These are phyloP conservation scores for Xylaria sp. DNA, from an alignment of 495 filamentous ascomycete species.

Conservation along the genomic window DNA sequence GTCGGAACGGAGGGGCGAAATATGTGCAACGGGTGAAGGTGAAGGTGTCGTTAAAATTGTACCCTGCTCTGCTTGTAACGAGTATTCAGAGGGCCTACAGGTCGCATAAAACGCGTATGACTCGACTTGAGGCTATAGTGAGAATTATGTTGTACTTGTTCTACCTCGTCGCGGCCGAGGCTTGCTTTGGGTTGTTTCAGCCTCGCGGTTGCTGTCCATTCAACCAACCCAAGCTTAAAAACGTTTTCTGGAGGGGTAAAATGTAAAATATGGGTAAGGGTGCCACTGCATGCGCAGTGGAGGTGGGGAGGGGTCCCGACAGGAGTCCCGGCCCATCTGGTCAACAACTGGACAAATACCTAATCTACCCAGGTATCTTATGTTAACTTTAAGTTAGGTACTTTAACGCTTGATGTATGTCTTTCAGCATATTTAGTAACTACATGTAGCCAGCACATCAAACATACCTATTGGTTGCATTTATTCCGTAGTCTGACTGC, in stretches of 20 bases:
- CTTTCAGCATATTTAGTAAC: no score
- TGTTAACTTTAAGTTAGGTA: no score
- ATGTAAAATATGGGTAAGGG: neutral
- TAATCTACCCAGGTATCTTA: no score
- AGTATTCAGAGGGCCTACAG: neutral
- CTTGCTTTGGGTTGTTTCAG: constrained; percentile 30
- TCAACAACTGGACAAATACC: no score
- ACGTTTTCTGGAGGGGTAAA: constrained; percentile 33
- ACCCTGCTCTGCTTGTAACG: neutral
- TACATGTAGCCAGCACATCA: no score
- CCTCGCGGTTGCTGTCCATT: constrained; percentile 24
- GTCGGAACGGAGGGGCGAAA: neutral
- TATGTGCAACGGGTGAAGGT: no score
- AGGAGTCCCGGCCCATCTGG: no score
- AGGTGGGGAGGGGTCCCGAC: no score
- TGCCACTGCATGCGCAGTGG: constrained; percentile 5
- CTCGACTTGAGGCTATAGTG: neutral
- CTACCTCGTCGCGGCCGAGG: constrained; percentile 1
- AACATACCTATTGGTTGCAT: no score
- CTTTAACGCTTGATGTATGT: no score
- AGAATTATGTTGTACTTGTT: neutral
- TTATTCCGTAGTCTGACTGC: neutral
- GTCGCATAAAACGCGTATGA: neutral
- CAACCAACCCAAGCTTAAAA: neutral
- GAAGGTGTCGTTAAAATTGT: neutral